Evolutionary conservation across 257 asterid genomes (phyloP).

Genomic region (Salvia hispanica): DNA sequence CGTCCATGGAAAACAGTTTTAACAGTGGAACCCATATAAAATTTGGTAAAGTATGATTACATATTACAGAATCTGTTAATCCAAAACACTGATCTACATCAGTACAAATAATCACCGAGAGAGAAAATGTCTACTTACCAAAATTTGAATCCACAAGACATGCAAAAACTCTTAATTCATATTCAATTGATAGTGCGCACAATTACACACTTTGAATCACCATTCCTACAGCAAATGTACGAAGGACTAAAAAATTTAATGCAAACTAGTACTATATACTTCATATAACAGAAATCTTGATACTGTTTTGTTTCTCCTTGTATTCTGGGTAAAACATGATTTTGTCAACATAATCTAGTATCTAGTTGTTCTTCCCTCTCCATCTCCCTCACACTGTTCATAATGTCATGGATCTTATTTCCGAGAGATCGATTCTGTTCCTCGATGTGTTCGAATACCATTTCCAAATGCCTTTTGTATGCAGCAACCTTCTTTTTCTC

Average conservation of each 20-base stretch:
- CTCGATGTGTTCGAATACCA: constrained; percentile 87
- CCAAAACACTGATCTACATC: not conserved
- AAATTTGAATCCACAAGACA: constrained; percentile 32
- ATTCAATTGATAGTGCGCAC: constrained; percentile 32
- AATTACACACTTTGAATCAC: constrained; percentile 37
- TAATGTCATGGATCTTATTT: constrained; percentile 74
- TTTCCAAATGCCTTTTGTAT: constrained; percentile 89
- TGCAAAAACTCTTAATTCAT: constrained; percentile 35
- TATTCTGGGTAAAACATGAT: constrained; percentile 11
- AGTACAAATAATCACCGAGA: too few species aligned
- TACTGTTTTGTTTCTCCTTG: constrained; percentile 1
- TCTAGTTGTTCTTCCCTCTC: constrained; percentile 62
- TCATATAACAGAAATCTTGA: constrained; percentile 31
- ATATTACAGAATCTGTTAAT: not conserved
- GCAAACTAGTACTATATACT: constrained; percentile 35
- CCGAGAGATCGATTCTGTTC: constrained; percentile 81
- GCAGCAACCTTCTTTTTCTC: constrained; percentile 90
- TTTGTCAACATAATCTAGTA: constrained; percentile 40
- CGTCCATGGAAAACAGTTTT: too few species aligned
- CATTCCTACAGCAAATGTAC: constrained; percentile 49
- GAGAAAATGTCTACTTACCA: too few species aligned
- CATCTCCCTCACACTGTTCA: constrained; percentile 73
- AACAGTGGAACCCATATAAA: too few species aligned
- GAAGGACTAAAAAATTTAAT: constrained; percentile 30
- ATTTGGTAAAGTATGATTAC: too few species aligned